Evolutionary conservation across 129 eudicot species (phyloP), one percentile per base, ranked within the genome.

Genomic region (Flaveria sonorensis): DNA sequence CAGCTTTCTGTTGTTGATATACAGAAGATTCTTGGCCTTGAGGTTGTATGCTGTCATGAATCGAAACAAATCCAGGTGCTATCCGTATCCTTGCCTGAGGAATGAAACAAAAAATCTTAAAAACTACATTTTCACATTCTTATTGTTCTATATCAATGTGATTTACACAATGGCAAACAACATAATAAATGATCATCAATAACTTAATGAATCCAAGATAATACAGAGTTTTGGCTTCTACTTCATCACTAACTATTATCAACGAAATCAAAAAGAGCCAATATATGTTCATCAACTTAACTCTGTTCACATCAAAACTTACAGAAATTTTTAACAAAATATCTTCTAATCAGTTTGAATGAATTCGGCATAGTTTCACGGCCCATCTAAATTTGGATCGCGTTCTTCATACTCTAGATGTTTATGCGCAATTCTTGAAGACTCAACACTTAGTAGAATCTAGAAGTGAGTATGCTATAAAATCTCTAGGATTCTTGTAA

Each of bases 71-170:
- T 70, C 89, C 98, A 14, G 99, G 90, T 55, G 84, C 89, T 1
- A 91, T 83, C 45, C 89, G 97, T 80, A 89, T 94, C 83, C 99
- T 89, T 77, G 99, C 99, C 99, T 94, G 87, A 45, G 50, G 50
- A 45, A 45, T 45, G 50, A 45, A 45, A 45, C 13, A 45, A 9
- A 45, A 45, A 7, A 10, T 45, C 14, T 45, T 45, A 45, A 2
- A 45, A 45, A 56, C 62, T 8, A 56, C 5, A 2, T 56, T 56
- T 52, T 7, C 2, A 52, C 3, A 21, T 21, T 56, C 4, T 7
- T 9, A 20, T 19, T 8, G 30, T 7, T 21, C 21, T 0, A 57
- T 18, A 55, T 55, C 61, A 55, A 55, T 5, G 3, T 5, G 36
- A 5, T 30, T 30, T 30, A 30, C 19, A 26, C 10, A 61, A 61